phyloP scores from a whole-genome alignment of 139 green algal species.

The Closterium sp. region DNA sequence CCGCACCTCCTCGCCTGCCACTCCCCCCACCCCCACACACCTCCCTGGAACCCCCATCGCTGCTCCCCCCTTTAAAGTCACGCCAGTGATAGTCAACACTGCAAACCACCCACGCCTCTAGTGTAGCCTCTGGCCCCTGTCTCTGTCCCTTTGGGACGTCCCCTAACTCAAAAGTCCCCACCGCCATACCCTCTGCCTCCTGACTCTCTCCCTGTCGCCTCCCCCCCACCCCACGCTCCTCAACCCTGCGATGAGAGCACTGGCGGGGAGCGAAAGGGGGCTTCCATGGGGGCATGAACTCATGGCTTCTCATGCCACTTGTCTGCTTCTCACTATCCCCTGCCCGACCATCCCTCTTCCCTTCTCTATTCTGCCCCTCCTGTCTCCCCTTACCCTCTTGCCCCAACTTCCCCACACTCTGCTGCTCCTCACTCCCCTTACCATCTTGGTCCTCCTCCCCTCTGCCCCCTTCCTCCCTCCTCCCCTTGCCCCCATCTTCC shows the following conservation, averaged over 20 bases:
- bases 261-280: not conserved
- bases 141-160: too few species aligned
- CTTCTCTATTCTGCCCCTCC: not conserved
- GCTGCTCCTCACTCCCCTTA: not conserved
- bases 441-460: not conserved
- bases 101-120: not conserved
- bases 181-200: too few species aligned
- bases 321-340: not conserved
- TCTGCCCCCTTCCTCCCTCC: not conserved
- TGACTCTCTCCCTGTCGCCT: too few species aligned
- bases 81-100: not conserved
- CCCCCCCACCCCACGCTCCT: too few species aligned
- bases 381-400: not conserved
- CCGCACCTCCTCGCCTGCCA: too few species aligned
- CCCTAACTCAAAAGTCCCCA: too few species aligned
- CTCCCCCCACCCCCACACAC: not conserved
- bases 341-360: not conserved
- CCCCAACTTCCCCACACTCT: not conserved
- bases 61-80: not conserved
- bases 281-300: not conserved
- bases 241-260: not conserved
- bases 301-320: not conserved
- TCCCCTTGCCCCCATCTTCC: not conserved
- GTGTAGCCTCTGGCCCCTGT: too few species aligned
- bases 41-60: not conserved